These are phyloP conservation scores for Pezicula carpinea DNA, from an alignment of 2,329 filamentous ascomycete genomes.

Conservation along the genomic window DNA sequence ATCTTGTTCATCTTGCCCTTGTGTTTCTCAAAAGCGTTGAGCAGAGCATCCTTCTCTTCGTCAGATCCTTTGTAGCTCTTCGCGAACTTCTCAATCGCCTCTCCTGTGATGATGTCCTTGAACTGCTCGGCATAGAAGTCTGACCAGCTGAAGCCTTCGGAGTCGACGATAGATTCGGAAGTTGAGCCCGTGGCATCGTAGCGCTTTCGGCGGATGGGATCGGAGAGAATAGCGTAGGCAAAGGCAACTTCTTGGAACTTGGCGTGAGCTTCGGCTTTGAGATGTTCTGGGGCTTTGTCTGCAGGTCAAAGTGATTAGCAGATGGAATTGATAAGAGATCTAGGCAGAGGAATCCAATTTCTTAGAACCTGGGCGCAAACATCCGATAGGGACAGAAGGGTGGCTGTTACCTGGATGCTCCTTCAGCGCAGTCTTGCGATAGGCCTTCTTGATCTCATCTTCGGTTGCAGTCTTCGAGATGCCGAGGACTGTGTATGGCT, in stretches of 20 bases:
- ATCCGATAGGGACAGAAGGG: constrained; percentile 1
- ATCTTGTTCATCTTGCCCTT: constrained; percentile 73
- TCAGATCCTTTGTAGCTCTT: constrained; percentile 78
- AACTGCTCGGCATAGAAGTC: constrained; percentile 87
- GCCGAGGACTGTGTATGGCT: constrained; percentile 77
- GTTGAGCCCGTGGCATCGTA: constrained; percentile 92
- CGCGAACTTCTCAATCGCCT: constrained; percentile 72
- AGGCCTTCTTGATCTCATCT: constrained; percentile 82
- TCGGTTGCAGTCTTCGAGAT: constrained; percentile 67
- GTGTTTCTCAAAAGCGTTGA: constrained; percentile 67
- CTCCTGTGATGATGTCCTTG: constrained; percentile 66
- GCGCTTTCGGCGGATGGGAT: constrained; percentile 71
- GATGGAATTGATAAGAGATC: not conserved
- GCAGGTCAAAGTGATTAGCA: constrained; percentile 7
- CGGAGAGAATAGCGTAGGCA: constrained; percentile 88
- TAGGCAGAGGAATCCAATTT: not conserved
- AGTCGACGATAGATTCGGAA: constrained; percentile 72
- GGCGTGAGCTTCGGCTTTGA: constrained; percentile 68
- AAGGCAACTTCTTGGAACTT: constrained; percentile 90
- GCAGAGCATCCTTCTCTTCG: constrained; percentile 75
- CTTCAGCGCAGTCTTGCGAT: constrained; percentile 84
- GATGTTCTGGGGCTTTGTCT: constrained; percentile 72
- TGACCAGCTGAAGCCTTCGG: constrained; percentile 80
- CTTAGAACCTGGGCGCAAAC: too few relatives aligned
- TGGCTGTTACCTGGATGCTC: constrained; percentile 68